These are phyloP conservation scores for Vicia sativa DNA, from an alignment of 306 rosid genomes.

Conservation along the genomic window DNA sequence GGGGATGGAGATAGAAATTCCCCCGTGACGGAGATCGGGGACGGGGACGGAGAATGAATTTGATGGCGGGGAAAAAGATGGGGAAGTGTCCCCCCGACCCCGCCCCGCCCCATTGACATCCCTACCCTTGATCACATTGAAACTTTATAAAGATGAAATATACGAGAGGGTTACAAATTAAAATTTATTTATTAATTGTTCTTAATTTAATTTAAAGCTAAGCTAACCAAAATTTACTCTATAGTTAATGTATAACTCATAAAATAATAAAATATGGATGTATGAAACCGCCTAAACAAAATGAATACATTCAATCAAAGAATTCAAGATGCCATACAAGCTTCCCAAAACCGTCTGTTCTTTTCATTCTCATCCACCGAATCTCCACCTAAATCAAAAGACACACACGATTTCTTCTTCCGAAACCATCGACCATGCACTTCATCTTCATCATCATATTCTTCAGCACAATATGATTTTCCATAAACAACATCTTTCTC, in stretches of 20 bases:
- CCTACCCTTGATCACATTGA: too few relatives aligned
- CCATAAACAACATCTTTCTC: conserved; percentile 34
- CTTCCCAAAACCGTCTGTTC: conserved; percentile 84
- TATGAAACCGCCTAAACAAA: not conserved
- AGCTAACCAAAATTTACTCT: too few relatives aligned
- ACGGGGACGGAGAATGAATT: too few relatives aligned
- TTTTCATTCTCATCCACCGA: conserved; percentile 75
- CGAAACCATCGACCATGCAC: conserved; percentile 20
- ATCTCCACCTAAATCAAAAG: conserved; percentile 59
- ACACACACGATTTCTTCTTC: conserved; percentile 47
- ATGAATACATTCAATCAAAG: conserved; percentile 15
- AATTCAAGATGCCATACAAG: conserved; percentile 79
- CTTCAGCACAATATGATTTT: conserved; percentile 40
- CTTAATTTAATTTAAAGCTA: not conserved
- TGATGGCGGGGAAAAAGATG: too few relatives aligned
- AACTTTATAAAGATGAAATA: too few relatives aligned
- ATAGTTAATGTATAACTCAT: too few relatives aligned
- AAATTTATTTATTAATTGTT: too few relatives aligned
- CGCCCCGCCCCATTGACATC: too few relatives aligned
- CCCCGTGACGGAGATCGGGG: too few relatives aligned
- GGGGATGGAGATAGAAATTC: too few relatives aligned
- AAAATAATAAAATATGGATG: not conserved
- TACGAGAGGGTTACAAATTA: not conserved
- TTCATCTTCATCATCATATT: conserved; percentile 26
- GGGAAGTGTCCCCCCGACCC: too few relatives aligned